A percentile compares a stretch with the other conserved stretches of the same genome.
These are phyloP conservation scores for Homolaphlyctis polyrhiza DNA, from an alignment of 371 early-diverging fungal species.

Conservation along the genomic window DNA sequence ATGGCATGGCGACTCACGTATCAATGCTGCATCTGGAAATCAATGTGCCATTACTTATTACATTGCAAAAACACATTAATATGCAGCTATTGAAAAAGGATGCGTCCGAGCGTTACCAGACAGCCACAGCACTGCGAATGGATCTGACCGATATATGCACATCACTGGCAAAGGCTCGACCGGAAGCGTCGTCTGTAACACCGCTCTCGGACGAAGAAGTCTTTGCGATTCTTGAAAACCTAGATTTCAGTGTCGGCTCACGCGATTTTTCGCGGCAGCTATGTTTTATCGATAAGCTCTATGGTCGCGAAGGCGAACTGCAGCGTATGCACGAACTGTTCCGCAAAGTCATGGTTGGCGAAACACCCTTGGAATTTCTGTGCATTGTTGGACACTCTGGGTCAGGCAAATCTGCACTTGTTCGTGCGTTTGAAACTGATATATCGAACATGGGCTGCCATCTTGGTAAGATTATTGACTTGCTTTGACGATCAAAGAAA, in stretches of 20 bases:
- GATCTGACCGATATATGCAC: not conserved
- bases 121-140: not conserved
- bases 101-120: not conserved
- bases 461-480: not conserved
- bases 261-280: constrained; percentile 26
- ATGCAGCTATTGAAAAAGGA: not conserved
- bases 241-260: constrained; percentile 13
- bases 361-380: not conserved
- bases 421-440: not conserved
- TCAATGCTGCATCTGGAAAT: no score
- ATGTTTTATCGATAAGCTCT: constrained; percentile 29
- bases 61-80: not conserved
- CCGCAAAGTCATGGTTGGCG: no score
- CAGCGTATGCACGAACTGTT: no score
- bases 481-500: no score
- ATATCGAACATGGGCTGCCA: not conserved
- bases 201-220: constrained; percentile 21
- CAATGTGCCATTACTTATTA: no score
- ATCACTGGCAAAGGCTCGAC: no score
- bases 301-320: constrained; percentile 32
- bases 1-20: no score
- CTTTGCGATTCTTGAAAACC: constrained; percentile 10
- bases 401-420: not conserved
- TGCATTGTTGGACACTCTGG: not conserved
- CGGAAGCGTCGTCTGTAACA: no score